These are phyloP conservation scores for Backusella luteola DNA, from an alignment of 192 early-diverging fungal species.

Conservation along the genomic window DNA sequence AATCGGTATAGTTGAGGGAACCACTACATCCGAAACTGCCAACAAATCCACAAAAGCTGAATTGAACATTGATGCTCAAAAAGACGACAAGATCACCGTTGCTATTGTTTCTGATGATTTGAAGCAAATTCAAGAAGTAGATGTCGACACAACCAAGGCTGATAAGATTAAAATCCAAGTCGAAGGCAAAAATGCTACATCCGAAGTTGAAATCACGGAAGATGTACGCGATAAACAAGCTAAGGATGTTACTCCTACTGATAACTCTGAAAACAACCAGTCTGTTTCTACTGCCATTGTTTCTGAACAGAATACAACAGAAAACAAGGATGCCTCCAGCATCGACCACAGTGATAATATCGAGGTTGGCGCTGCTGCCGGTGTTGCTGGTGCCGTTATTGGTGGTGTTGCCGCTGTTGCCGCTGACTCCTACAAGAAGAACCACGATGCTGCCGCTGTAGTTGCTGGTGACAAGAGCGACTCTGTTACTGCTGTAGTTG, in stretches of 20 bases:
- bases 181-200: background rate
- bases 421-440: background rate
- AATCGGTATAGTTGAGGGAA: background rate
- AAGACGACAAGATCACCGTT: background rate
- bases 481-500: too few relatives aligned
- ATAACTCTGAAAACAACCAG: background rate
- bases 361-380: background rate
- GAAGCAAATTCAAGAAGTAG: conserved; percentile 4
- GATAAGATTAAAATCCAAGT: background rate
- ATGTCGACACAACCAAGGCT: background rate
- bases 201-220: background rate
- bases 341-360: background rate
- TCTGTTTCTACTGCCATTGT: background rate
- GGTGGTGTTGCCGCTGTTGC: background rate
- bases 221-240: background rate
- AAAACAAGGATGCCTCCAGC: too few relatives aligned
- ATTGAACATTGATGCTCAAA: background rate
- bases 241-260: background rate
- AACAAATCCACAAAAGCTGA: background rate
- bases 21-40: background rate
- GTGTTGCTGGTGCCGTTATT: background rate
- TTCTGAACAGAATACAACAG: too few relatives aligned
- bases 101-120: background rate
- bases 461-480: too few relatives aligned
- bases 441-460: background rate